Conservation (phyloP, 139 green algal genomes). For the Coccomyxa sp. region DNA sequence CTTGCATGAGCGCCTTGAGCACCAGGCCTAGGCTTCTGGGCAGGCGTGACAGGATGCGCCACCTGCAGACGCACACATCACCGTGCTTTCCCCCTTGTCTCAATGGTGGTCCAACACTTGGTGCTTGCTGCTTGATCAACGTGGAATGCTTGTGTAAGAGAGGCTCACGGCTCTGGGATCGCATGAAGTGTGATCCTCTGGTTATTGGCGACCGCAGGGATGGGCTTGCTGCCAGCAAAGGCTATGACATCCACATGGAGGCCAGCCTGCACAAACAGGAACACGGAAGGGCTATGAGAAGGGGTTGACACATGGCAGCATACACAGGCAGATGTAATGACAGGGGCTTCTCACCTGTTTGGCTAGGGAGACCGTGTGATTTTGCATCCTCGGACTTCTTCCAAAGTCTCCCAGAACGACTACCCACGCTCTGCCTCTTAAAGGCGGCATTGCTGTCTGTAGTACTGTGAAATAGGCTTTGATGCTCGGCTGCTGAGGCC, state of each 20-base stretch:
- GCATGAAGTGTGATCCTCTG: background rate
- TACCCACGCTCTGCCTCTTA: slow-evolving; percentile 58
- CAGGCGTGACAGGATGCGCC: background rate
- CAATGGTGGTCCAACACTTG: background rate
- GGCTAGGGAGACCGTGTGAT: slow-evolving; percentile 83
- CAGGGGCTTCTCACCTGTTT: too few species aligned
- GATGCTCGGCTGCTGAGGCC: too few species aligned
- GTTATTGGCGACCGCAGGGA: background rate
- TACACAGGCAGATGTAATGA: too few species aligned
- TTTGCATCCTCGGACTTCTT: slow-evolving; percentile 92
- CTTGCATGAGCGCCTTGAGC: slow-evolving; percentile 62
- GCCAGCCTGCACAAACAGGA: slow-evolving; percentile 35
- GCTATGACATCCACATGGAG: slow-evolving; percentile 43
- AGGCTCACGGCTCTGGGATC: slow-evolving; percentile 21
- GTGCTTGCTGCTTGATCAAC: background rate
- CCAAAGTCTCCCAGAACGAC: slow-evolving; percentile 96
- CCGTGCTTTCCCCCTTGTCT: background rate
- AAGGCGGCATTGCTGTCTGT: too few species aligned
- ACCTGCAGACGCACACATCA: background rate
- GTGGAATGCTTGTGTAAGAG: slow-evolving; percentile 16
- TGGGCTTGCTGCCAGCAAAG: slow-evolving; percentile 13
- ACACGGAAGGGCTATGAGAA: too few species aligned
- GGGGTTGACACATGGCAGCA: too few species aligned
- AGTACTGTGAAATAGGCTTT: too few species aligned
- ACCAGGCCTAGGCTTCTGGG: slow-evolving; percentile 5